phyloP scores from a whole-genome alignment of 2,329 filamentous ascomycete species.

The Colletotrichum tropicale region DNA sequence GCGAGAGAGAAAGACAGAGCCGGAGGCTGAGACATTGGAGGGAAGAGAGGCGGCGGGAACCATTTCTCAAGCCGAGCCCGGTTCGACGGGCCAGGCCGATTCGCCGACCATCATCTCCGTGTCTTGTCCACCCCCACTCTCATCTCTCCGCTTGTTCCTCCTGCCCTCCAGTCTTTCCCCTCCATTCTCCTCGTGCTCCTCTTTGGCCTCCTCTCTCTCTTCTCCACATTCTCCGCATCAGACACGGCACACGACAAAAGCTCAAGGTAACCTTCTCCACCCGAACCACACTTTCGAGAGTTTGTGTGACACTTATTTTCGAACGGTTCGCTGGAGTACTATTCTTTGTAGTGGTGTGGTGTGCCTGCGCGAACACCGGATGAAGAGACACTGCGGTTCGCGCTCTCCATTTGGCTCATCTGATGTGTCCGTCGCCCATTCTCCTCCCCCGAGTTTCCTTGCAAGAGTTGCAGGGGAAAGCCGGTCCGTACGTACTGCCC shows the following conservation, averaged over 20 bases:
- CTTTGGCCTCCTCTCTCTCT: not conserved
- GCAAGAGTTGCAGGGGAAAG: not conserved
- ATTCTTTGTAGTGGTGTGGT: not conserved
- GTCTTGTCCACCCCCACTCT: not conserved
- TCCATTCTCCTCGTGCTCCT: not conserved
- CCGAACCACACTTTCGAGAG: slow-evolving; percentile 3
- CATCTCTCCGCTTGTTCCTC: not conserved
- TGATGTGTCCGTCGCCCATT: not conserved
- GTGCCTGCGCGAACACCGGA: not conserved
- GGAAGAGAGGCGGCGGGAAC: not conserved
- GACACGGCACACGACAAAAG: slow-evolving; percentile 1
- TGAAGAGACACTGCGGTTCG: not conserved
- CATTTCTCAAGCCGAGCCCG: not conserved
- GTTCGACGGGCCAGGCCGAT: not conserved
- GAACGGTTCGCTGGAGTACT: not conserved
- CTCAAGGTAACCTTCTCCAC: slow-evolving; percentile 11
- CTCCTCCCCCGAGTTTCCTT: not conserved
- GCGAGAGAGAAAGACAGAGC: not conserved
- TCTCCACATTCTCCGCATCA: slow-evolving; percentile 19
- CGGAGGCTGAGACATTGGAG: not conserved
- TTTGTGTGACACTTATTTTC: slow-evolving; percentile 7
- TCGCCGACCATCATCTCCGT: not conserved
- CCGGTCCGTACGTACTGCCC: not conserved
- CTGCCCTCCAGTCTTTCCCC: not conserved
- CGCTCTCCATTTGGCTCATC: not conserved